Evolutionary conservation across 225 moss, liverwort and hornwort genomes (phyloP).

Genomic region (Anthoceros angustus): DNA sequence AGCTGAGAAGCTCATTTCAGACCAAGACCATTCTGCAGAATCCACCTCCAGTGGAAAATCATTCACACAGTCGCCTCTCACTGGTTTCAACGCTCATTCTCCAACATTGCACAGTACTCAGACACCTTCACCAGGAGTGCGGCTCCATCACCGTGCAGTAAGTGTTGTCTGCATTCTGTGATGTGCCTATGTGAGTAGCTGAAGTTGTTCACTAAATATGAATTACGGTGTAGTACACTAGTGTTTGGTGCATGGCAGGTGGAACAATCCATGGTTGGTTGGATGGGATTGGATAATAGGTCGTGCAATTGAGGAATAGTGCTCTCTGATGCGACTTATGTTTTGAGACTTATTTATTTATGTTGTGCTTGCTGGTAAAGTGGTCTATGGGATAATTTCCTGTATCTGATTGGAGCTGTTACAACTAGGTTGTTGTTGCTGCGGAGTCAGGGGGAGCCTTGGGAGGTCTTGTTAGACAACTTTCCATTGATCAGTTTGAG

Average conservation of each 20-base stretch:
- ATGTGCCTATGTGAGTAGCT: neutral
- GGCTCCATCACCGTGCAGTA: constrained; percentile 77
- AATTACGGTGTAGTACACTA: too few relatives aligned
- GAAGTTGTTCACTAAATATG: too few relatives aligned
- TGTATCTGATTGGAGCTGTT: neutral
- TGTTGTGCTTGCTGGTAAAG: neutral
- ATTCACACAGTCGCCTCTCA: constrained; percentile 7
- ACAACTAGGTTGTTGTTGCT: constrained; percentile 58
- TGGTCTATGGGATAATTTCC: neutral
- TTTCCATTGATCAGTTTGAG: constrained; percentile 83
- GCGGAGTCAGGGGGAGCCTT: constrained; percentile 69
- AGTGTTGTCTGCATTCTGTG: constrained; percentile 3
- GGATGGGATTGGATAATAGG: too few relatives aligned
- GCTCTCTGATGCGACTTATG: too few relatives aligned
- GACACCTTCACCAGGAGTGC: constrained; percentile 39
- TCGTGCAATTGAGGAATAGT: too few relatives aligned
- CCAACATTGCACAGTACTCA: constrained; percentile 18
- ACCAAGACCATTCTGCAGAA: constrained; percentile 52
- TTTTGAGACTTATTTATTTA: neutral
- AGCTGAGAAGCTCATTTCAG: constrained; percentile 25
- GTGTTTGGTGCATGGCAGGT: too few relatives aligned
- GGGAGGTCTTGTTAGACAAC: constrained; percentile 69
- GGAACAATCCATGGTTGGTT: too few relatives aligned
- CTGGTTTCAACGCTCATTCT: constrained; percentile 17
- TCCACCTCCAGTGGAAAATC: constrained; percentile 44